These are phyloP conservation scores for Pseudoturritis turrita DNA, from an alignment of 345 rosid species.

Conservation along the genomic window DNA sequence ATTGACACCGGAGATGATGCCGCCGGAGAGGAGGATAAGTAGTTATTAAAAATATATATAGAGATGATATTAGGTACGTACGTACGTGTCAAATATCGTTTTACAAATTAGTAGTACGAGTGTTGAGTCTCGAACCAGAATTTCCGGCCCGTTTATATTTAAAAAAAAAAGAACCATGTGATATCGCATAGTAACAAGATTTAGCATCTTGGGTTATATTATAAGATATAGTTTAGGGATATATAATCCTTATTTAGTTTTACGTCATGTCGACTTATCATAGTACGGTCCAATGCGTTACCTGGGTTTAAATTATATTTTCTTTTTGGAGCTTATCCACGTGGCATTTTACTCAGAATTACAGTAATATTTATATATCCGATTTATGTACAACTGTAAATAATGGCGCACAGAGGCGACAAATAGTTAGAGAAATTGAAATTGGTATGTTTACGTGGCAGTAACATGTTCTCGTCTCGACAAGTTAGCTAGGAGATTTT, in stretches of 20 bases:
- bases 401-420: background rate
- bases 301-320: background rate
- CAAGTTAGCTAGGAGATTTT: constrained; percentile 8
- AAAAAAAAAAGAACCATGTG: too few relatives aligned
- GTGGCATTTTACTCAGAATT: background rate
- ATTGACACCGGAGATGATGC: background rate
- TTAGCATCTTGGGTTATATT: constrained; percentile 2
- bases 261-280: background rate
- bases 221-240: background rate
- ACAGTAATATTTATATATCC: background rate
- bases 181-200: background rate
- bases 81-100: constrained; percentile 1
- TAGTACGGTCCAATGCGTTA: background rate
- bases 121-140: too few relatives aligned
- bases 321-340: background rate
- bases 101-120: too few relatives aligned
- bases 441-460: constrained; percentile 21
- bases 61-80: constrained; percentile 1
- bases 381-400: constrained; percentile 5
- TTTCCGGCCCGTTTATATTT: too few relatives aligned
- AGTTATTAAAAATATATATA: background rate
- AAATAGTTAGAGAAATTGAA: background rate
- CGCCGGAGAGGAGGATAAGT: background rate
- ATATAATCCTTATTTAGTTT: background rate
- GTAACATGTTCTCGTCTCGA: constrained; percentile 5